Evolutionary conservation across 148 eudicot genomes (phyloP), one percentile per base, ranked within the genome.

Genomic region (Chenopodium album): DNA sequence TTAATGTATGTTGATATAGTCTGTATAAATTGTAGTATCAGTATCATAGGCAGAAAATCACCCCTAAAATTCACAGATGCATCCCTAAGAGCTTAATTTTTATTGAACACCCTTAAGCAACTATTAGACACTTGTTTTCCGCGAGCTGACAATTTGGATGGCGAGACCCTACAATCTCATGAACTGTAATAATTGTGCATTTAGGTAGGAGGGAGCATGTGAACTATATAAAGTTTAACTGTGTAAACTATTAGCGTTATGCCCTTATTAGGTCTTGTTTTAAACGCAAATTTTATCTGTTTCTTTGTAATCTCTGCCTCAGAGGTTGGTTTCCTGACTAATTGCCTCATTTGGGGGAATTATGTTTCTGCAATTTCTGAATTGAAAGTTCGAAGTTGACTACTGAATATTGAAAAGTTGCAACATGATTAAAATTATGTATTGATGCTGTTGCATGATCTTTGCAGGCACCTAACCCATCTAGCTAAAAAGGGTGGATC

Each of bases 401-500:
- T 56, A 3, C 5, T 41, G 16, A 56, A 16, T 56, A 50, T 50
- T 41, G 44, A 41, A 41, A 41, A 41, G 44, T 31, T 16, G 46
- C 31, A 6, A 8, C 44, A 68, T 7, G 16, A 26, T 3, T 68
- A 9, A 4, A 11, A 31, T 59, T 7, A 66, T 52, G 73, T 76
- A 8, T 67, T 75, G 32, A 76, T 78, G 72, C 79, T 78, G 72
- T 81, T 7, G 70, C 41, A 31, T 70, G 16, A 66, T 41, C 17
- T 19, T 12, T 78, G 83, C 86, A 94, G 99, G 95, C 98, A 97
- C 83, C 94, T 97, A 66, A 85, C 85, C 22, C 93, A 97, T 83
- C 91, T 97, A 56, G 90, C 99, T 47, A 87, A 87, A 82, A 90
- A 89, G 87, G 95, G 95, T 17, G 98, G 99, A 46, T 75, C 85